These are phyloP conservation scores for Pochonia chlamydosporia DNA, from an alignment of 2,329 filamentous ascomycete genomes.

Conservation along the genomic window DNA sequence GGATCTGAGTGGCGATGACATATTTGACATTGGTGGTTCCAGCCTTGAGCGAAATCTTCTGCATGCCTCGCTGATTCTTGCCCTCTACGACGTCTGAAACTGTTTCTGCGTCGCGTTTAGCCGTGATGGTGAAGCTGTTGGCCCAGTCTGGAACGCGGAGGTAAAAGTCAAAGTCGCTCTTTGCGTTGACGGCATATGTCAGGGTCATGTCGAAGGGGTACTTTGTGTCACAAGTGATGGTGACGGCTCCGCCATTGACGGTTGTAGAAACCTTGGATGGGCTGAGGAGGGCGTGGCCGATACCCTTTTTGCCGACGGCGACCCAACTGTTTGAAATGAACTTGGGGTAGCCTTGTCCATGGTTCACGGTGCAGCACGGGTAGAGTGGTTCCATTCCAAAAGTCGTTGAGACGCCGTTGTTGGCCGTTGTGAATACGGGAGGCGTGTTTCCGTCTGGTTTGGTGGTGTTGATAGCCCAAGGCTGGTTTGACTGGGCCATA, in stretches of 20 bases:
- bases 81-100: neutral
- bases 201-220: slow-evolving; percentile 34
- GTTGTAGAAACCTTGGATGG: slow-evolving; percentile 36
- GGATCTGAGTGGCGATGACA: slow-evolving; percentile 13
- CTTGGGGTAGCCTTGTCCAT: slow-evolving; percentile 51
- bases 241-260: slow-evolving; percentile 26
- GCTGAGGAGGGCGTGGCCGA: slow-evolving; percentile 45
- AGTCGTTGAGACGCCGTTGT: slow-evolving; percentile 31
- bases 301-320: slow-evolving; percentile 30
- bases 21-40: slow-evolving; percentile 15
- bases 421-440: slow-evolving; percentile 40
- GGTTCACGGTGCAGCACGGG: slow-evolving; percentile 54
- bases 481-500: slow-evolving; percentile 47
- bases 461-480: slow-evolving; percentile 39
- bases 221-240: slow-evolving; percentile 38
- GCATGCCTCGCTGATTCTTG: slow-evolving; percentile 15
- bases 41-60: slow-evolving; percentile 12
- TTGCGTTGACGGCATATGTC: slow-evolving; percentile 20
- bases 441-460: slow-evolving; percentile 14
- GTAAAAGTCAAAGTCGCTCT: slow-evolving; percentile 20
- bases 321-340: slow-evolving; percentile 44
- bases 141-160: slow-evolving; percentile 23
- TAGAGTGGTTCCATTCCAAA: slow-evolving; percentile 45
- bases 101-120: neutral
- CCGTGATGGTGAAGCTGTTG: neutral